These are phyloP conservation scores for Penicillium robsamsonii DNA, from an alignment of 495 filamentous ascomycete genomes.

Conservation along the genomic window DNA sequence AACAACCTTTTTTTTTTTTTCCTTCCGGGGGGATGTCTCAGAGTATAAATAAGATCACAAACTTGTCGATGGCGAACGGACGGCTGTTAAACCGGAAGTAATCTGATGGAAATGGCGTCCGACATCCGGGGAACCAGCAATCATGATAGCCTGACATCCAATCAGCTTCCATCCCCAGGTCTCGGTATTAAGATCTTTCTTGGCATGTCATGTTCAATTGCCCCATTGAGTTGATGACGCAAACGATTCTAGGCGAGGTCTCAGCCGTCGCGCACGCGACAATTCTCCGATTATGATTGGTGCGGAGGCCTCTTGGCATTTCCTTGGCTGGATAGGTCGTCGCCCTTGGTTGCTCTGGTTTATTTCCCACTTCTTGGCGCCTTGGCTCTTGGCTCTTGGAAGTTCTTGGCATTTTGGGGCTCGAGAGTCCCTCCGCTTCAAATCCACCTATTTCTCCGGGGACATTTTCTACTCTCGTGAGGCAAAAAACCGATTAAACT, in stretches of 20 bases:
- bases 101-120: neutral
- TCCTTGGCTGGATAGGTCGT: neutral
- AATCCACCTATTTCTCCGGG: slow-evolving; percentile 20
- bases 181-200: slow-evolving; percentile 13
- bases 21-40: slow-evolving; percentile 9
- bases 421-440: slow-evolving; percentile 30
- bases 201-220: slow-evolving; percentile 12
- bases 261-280: slow-evolving; percentile 18
- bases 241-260: slow-evolving; percentile 28
- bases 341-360: neutral
- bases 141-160: slow-evolving; percentile 3
- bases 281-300: slow-evolving; percentile 21
- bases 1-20: neutral
- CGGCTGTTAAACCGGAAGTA: slow-evolving; percentile 12
- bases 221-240: slow-evolving; percentile 26
- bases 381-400: slow-evolving; percentile 28
- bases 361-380: neutral
- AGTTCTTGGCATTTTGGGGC: slow-evolving; percentile 33
- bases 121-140: slow-evolving; percentile 18
- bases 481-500: neutral
- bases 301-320: slow-evolving; percentile 17
- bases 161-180: slow-evolving; percentile 13
- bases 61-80: slow-evolving; percentile 20
- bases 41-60: slow-evolving; percentile 21
- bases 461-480: neutral